These are phyloP conservation scores for Westerdykella aurantiaca DNA, from an alignment of 2,329 filamentous ascomycete genomes.

Conservation along the genomic window DNA sequence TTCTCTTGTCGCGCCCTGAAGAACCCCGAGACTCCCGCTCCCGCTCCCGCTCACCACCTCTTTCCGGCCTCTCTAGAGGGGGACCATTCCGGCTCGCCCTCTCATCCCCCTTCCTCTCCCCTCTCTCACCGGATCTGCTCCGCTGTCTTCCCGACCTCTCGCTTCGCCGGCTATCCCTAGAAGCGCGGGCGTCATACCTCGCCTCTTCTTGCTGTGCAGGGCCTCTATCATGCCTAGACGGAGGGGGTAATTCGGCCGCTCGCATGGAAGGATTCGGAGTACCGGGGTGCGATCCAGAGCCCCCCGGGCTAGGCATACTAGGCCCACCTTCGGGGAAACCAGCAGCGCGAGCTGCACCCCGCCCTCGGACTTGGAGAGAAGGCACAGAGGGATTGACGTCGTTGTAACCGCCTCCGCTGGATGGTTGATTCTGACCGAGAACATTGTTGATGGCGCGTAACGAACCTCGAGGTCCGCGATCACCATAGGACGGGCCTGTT, in stretches of 20 bases:
- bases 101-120: slow-evolving; percentile 24
- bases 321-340: slow-evolving; percentile 13
- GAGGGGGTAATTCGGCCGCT: slow-evolving; percentile 15
- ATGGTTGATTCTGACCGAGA: slow-evolving; percentile 18
- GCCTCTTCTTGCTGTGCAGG: slow-evolving; percentile 17
- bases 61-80: slow-evolving; percentile 14
- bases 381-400: slow-evolving; percentile 10
- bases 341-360: slow-evolving; percentile 23
- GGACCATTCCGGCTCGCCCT: slow-evolving; percentile 18
- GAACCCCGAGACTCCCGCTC: neutral
- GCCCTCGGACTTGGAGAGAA: slow-evolving; percentile 23
- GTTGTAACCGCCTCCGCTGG: slow-evolving; percentile 10
- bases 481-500: slow-evolving; percentile 28
- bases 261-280: slow-evolving; percentile 16
- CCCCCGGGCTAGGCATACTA: slow-evolving; percentile 16
- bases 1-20: slow-evolving; percentile 11
- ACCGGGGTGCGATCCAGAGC: slow-evolving; percentile 19
- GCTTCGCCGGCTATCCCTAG: slow-evolving; percentile 23
- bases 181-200: slow-evolving; percentile 24
- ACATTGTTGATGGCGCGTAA: slow-evolving; percentile 28
- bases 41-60: slow-evolving; percentile 14
- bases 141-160: slow-evolving; percentile 24
- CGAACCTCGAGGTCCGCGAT: slow-evolving; percentile 20
- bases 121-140: slow-evolving; percentile 18
- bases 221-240: slow-evolving; percentile 20